These are phyloP conservation scores for Diaporthe sp. DNA, from an alignment of 2,329 filamentous ascomycete genomes.

Conservation along the genomic window DNA sequence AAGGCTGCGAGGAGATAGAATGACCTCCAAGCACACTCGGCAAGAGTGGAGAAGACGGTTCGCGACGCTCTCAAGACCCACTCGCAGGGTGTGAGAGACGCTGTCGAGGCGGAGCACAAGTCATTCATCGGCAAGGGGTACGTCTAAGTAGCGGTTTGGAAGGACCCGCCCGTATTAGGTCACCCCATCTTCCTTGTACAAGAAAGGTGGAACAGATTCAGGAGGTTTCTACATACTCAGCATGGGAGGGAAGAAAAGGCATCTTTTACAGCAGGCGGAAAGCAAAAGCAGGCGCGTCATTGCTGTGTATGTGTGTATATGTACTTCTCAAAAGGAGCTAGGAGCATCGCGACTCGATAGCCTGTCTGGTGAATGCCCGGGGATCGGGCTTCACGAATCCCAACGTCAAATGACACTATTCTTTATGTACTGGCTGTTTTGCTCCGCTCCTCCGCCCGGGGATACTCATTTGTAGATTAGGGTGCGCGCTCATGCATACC, in stretches of 20 bases:
- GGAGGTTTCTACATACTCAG: neutral
- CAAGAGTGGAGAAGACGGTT: neutral
- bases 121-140: neutral
- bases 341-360: slow-evolving; percentile 30
- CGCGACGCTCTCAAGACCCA: neutral
- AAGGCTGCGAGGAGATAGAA: slow-evolving; percentile 36
- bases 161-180: neutral
- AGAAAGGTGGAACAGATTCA: neutral
- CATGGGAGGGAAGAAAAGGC: neutral
- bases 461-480: neutral
- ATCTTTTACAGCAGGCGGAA: neutral
- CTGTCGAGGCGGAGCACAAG: neutral
- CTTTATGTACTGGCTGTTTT: neutral
- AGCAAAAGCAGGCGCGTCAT: slow-evolving; percentile 3
- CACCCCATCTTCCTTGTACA: slow-evolving; percentile 1
- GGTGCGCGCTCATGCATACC: no score
- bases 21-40: neutral
- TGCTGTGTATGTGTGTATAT: slow-evolving; percentile 15
- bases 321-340: slow-evolving; percentile 2
- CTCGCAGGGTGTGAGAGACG: neutral
- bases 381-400: slow-evolving; percentile 5
- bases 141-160: neutral
- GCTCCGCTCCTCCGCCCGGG: neutral
- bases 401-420: neutral
- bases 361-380: neutral